phyloP scores from a whole-genome alignment of 805 yeast genomes.

The Sungouiella blattae region DNA sequence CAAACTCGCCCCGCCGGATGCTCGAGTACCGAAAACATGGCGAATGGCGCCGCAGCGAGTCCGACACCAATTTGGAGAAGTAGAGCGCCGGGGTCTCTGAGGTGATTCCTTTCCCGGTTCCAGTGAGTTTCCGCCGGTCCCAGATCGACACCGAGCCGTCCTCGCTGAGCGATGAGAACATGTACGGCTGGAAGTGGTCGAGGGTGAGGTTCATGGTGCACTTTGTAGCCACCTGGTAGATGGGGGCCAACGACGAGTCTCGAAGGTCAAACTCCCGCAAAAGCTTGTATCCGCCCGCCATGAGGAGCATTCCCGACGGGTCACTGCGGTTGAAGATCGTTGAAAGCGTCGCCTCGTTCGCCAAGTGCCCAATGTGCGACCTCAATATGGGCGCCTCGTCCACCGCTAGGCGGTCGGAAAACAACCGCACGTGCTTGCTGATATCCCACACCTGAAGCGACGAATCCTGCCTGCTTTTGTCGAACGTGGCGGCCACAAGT shows the following conservation, averaged over 20 bases:
- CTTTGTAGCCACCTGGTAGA: slow-evolving; percentile 71
- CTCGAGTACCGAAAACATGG: slow-evolving; percentile 71
- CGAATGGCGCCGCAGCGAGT: slow-evolving; percentile 51
- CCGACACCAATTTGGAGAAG: slow-evolving; percentile 60
- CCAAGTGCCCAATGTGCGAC: slow-evolving; percentile 56
- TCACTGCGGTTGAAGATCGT: slow-evolving; percentile 47
- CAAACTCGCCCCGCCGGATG: slow-evolving; percentile 64
- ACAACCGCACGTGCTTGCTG: slow-evolving; percentile 48
- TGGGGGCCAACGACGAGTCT: slow-evolving; percentile 46
- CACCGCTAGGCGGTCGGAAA: slow-evolving; percentile 21
- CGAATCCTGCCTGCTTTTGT: slow-evolving; percentile 70
- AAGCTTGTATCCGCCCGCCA: slow-evolving; percentile 75
- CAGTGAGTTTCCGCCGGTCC: slow-evolving; percentile 64
- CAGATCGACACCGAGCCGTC: slow-evolving; percentile 82
- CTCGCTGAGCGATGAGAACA: slow-evolving; percentile 74
- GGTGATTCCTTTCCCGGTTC: slow-evolving; percentile 14
- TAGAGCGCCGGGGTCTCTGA: slow-evolving; percentile 56
- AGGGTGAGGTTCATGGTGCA: slow-evolving; percentile 64
- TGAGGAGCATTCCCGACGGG: slow-evolving; percentile 29
- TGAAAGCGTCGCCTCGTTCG: slow-evolving; percentile 73
- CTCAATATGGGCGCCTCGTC: slow-evolving; percentile 50
- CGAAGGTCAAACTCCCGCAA: slow-evolving; percentile 77
- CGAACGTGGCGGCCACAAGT: slow-evolving; percentile 73
- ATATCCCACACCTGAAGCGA: slow-evolving; percentile 81
- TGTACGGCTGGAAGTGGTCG: slow-evolving; percentile 64